Evolutionary conservation across 371 early-diverging fungal genomes (phyloP).

Genomic region (Apophysomyces trapeziformis): DNA sequence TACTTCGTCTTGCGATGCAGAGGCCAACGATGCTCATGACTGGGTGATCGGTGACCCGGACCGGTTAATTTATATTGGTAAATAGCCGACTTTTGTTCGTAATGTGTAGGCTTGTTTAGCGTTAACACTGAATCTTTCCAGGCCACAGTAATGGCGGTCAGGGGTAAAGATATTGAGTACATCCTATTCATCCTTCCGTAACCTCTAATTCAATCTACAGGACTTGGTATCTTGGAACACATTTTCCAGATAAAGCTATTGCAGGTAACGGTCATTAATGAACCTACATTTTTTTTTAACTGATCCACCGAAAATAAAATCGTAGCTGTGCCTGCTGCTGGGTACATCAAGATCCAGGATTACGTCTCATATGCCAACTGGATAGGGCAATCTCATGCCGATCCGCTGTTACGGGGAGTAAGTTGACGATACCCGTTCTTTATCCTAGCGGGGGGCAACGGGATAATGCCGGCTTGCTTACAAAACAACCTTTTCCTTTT

Average conservation of each 20-base stretch:
- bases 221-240: constrained; percentile 70
- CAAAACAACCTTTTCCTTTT: no score
- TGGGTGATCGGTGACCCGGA: constrained; percentile 24
- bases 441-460: no score
- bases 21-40: constrained; percentile 14
- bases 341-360: constrained; percentile 71
- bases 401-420: constrained; percentile 66
- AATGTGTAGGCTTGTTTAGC: no score
- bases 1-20: not conserved
- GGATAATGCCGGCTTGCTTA: no score
- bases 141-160: constrained; percentile 82
- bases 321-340: constrained; percentile 68
- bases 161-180: constrained; percentile 30
- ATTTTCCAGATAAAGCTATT: constrained; percentile 68
- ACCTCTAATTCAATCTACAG: not conserved
- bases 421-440: constrained; percentile 6
- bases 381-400: constrained; percentile 62
- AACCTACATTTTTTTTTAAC: not conserved
- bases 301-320: not conserved
- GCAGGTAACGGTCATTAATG: constrained; percentile 45
- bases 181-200: not conserved
- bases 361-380: constrained; percentile 69
- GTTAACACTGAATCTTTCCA: not conserved
- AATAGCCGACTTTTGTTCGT: not conserved
- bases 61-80: constrained; percentile 30